Percentiles rank a stretch among this genome's conserved stretches.
Conservation (phyloP, 768 basidiomycete genomes). For the Russula emetica region DNA sequence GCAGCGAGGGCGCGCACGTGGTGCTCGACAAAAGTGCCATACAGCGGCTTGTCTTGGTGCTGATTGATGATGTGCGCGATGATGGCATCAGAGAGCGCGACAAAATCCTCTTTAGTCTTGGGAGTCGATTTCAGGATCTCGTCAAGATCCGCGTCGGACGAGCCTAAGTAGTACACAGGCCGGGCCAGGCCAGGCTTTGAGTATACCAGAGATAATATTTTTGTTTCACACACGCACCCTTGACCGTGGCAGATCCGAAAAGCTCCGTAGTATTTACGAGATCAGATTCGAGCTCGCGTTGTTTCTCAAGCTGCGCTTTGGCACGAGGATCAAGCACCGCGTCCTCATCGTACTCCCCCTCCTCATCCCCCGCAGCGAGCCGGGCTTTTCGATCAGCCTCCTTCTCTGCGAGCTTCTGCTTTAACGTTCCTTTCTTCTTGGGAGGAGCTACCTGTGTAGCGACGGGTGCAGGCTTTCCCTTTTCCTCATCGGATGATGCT, state of each 20-base stretch:
- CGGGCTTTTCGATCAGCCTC: slow-evolving; percentile 66
- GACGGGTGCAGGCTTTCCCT: slow-evolving; percentile 43
- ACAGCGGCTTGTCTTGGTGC: slow-evolving; percentile 80
- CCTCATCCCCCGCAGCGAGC: slow-evolving; percentile 41
- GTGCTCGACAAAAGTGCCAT: slow-evolving; percentile 77
- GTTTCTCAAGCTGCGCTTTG: slow-evolving; percentile 71
- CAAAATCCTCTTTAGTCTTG: slow-evolving; percentile 86
- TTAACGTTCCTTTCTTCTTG: slow-evolving; percentile 90
- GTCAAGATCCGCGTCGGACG: slow-evolving; percentile 65
- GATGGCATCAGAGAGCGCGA: slow-evolving; percentile 65
- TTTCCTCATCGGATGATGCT: slow-evolving; percentile 70
- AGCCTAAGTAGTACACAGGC: slow-evolving; percentile 45
- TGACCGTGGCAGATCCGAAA: slow-evolving; percentile 64
- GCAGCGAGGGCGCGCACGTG: slow-evolving; percentile 70
- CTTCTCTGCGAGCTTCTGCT: slow-evolving; percentile 89
- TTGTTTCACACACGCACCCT: slow-evolving; percentile 42
- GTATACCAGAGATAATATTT: neutral
- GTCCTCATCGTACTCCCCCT: slow-evolving; percentile 58
- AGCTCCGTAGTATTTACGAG: slow-evolving; percentile 78
- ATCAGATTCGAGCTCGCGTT: slow-evolving; percentile 83
- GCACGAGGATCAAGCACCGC: slow-evolving; percentile 68
- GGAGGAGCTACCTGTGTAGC: slow-evolving; percentile 56
- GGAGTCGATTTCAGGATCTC: slow-evolving; percentile 73
- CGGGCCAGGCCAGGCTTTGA: neutral
- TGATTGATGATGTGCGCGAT: slow-evolving; percentile 70